phyloP scores from a whole-genome alignment of 495 filamentous ascomycete genomes.

The Podospora sp. region DNA sequence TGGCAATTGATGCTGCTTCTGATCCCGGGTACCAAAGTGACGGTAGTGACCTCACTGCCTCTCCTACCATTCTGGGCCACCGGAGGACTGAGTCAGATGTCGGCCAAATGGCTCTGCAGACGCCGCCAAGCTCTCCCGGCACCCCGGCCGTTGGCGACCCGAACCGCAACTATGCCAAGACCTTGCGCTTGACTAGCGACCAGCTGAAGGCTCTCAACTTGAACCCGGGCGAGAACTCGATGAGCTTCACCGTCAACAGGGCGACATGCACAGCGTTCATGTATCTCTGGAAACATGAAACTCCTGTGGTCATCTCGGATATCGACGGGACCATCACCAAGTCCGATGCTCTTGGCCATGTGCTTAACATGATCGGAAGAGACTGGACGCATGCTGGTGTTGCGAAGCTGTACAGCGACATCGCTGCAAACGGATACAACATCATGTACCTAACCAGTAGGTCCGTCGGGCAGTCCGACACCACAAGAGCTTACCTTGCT shows the following conservation, averaged over 20 bases:
- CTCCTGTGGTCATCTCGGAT: slow-evolving; percentile 94
- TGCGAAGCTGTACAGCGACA: slow-evolving; percentile 95
- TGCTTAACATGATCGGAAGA: slow-evolving; percentile 94
- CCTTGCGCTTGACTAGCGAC: slow-evolving; percentile 91
- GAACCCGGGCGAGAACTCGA: slow-evolving; percentile 80
- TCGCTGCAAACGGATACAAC: slow-evolving; percentile 95
- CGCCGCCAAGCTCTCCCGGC: slow-evolving; percentile 77
- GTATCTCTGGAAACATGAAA: slow-evolving; percentile 88
- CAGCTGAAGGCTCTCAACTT: slow-evolving; percentile 87
- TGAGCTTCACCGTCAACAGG: slow-evolving; percentile 95
- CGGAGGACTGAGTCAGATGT: slow-evolving; percentile 68
- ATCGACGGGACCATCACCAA: slow-evolving; percentile 99
- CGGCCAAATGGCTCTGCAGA: slow-evolving; percentile 65
- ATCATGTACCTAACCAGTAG: slow-evolving; percentile 97
- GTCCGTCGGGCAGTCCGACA: slow-evolving; percentile 91
- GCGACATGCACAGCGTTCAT: slow-evolving; percentile 90
- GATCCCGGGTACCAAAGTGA: slow-evolving; percentile 96
- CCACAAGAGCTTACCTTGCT: slow-evolving; percentile 84
- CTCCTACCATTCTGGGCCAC: slow-evolving; percentile 43
- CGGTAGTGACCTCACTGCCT: slow-evolving; percentile 41
- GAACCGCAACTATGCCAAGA: slow-evolving; percentile 91
- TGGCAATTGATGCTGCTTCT: slow-evolving; percentile 74
- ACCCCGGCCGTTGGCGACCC: slow-evolving; percentile 61
- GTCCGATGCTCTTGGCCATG: slow-evolving; percentile 95
- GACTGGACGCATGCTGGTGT: slow-evolving; percentile 98